phyloP scores from a whole-genome alignment of 805 yeast species.

The Hanseniaspora clermontiae region DNA sequence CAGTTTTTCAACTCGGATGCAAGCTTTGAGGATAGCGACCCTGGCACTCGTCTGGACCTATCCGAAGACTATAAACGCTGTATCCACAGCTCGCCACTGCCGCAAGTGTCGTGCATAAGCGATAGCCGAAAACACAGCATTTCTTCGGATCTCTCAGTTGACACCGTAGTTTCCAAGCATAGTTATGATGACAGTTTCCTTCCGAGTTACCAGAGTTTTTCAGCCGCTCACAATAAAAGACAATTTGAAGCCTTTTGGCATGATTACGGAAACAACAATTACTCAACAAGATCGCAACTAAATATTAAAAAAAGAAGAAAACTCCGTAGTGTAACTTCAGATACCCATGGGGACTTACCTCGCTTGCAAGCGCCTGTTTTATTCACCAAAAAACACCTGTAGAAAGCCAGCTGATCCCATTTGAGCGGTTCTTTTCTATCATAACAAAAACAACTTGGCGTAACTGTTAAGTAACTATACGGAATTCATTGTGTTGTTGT shows the following conservation, averaged over 20 bases:
- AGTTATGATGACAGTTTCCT: not conserved
- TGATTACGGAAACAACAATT: not conserved
- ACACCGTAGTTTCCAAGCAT: not conserved
- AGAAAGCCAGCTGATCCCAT: not conserved
- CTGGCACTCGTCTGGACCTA: not conserved
- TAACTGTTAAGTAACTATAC: too few relatives aligned
- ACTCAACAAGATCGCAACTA: not conserved
- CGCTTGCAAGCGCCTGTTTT: not conserved
- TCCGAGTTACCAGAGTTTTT: not conserved
- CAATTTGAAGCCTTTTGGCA: not conserved
- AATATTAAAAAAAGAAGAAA: not conserved
- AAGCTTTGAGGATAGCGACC: not conserved
- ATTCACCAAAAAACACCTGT: not conserved
- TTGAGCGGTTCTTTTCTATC: too few relatives aligned
- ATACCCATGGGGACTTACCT: not conserved
- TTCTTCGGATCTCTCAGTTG: not conserved
- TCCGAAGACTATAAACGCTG: not conserved
- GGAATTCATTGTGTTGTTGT: too few relatives aligned
- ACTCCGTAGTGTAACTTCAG: not conserved
- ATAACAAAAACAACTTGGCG: too few relatives aligned
- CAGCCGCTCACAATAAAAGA: not conserved
- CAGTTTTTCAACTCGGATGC: not conserved
- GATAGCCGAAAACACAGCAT: not conserved
- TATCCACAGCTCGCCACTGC: not conserved
- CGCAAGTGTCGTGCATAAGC: not conserved